Evolutionary conservation across 129 eudicot species (phyloP).

Genomic region (Smallanthus sonchifolius): DNA sequence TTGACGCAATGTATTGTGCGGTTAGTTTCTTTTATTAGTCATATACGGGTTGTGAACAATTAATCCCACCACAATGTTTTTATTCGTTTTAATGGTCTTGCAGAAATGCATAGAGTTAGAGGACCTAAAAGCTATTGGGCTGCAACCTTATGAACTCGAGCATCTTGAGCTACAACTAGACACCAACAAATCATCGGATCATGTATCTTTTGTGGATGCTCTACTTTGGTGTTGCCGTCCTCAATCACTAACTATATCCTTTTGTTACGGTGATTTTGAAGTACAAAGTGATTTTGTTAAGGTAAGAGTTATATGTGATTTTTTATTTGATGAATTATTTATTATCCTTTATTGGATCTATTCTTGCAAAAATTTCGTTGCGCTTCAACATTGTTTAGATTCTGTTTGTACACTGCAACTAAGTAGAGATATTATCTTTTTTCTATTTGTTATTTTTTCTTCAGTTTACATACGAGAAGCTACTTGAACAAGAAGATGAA

Average conservation of each 20-base stretch:
- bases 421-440: neutral
- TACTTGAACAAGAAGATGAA: slow-evolving; percentile 11
- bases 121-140: neutral
- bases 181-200: neutral
- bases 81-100: neutral
- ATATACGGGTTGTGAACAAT: neutral
- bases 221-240: neutral
- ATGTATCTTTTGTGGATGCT: neutral
- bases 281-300: neutral
- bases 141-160: neutral
- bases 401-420: neutral
- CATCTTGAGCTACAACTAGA: neutral
- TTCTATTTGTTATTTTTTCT: neutral
- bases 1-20: no score
- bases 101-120: neutral
- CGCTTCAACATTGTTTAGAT: neutral
- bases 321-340: no score
- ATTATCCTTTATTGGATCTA: no score
- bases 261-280: no score
- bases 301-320: neutral
- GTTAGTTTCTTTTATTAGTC: neutral
- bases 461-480: neutral
- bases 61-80: neutral
- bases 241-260: neutral
- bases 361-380: no score